Conservation (phyloP, 352 stramenopile genomes). For the Phytophthora rubi region DNA sequence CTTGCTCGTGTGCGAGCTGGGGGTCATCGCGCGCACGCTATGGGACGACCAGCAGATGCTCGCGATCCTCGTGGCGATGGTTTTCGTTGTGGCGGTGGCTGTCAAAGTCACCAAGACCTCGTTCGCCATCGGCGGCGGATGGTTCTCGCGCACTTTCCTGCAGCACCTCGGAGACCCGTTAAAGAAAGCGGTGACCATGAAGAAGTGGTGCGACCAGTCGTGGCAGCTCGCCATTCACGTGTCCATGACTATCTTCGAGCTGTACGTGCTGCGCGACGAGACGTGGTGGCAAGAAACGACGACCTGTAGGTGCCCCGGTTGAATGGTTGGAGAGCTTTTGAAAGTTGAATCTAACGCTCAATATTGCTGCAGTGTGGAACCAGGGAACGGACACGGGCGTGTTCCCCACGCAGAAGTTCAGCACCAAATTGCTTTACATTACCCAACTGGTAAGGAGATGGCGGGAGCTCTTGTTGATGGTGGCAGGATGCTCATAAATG, state of each 20-base stretch:
- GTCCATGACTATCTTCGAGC: conserved; percentile 86
- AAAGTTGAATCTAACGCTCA: background rate
- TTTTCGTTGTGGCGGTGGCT: conserved; percentile 73
- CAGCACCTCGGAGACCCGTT: conserved; percentile 84
- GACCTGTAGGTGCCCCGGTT: conserved; percentile 48
- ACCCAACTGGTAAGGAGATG: conserved; percentile 66
- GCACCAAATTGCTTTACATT: conserved; percentile 85
- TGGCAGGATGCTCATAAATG: background rate
- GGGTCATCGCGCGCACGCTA: conserved; percentile 65
- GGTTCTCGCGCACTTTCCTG: conserved; percentile 82
- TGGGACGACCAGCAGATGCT: conserved; percentile 77
- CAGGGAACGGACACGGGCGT: conserved; percentile 69
- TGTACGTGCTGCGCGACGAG: conserved; percentile 81
- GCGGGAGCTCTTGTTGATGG: background rate
- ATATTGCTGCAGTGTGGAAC: conserved; percentile 70
- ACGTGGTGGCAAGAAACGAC: conserved; percentile 89
- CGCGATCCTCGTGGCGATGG: conserved; percentile 61
- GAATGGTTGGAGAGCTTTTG: conserved; percentile 4
- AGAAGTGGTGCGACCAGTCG: conserved; percentile 91
- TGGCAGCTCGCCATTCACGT: conserved; percentile 88
- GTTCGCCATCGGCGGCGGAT: conserved; percentile 69
- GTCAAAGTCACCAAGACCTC: conserved; percentile 72
- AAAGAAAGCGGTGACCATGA: conserved; percentile 83
- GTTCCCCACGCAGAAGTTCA: conserved; percentile 84
- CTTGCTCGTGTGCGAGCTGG: conserved; percentile 68